phyloP scores from a whole-genome alignment of 108 stramenopile species.

The Pseudonitzschia multistriata region DNA sequence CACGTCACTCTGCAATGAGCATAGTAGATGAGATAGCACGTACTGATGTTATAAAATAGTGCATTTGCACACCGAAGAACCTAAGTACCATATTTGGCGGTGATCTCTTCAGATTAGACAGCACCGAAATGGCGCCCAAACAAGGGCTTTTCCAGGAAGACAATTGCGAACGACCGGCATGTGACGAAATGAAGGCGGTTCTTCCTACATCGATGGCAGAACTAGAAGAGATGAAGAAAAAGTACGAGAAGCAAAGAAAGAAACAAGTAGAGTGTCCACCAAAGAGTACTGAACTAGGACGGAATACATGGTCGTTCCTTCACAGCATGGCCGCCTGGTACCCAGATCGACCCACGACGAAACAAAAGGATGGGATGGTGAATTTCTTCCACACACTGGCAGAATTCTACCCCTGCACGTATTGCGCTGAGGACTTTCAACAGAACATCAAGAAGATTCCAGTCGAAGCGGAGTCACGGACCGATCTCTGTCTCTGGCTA shows the following conservation, averaged over 20 bases:
- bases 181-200: conserved; percentile 66
- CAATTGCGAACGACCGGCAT: conserved; percentile 86
- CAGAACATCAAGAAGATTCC: conserved; percentile 62
- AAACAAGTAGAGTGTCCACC: conserved; percentile 62
- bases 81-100: no score
- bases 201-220: conserved; percentile 53
- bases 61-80: no score
- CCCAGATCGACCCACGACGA: conserved; percentile 66
- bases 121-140: conserved; percentile 6
- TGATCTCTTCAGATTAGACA: no score
- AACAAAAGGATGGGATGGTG: conserved; percentile 58
- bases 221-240: conserved; percentile 23
- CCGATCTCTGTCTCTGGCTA: conserved; percentile 79
- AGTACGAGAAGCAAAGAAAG: conserved; percentile 33
- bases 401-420: conserved; percentile 83
- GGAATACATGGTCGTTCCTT: conserved; percentile 71
- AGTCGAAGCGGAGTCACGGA: conserved; percentile 57
- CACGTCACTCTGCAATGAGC: no score
- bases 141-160: conserved; percentile 24
- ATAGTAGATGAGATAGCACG: no score
- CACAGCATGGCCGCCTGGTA: conserved; percentile 91
- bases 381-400: conserved; percentile 67
- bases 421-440: conserved; percentile 81
- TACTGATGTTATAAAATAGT: no score
- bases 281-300: conserved; percentile 61